Conservation (phyloP, 257 asterid genomes). For the Solanum piurae region DNA sequence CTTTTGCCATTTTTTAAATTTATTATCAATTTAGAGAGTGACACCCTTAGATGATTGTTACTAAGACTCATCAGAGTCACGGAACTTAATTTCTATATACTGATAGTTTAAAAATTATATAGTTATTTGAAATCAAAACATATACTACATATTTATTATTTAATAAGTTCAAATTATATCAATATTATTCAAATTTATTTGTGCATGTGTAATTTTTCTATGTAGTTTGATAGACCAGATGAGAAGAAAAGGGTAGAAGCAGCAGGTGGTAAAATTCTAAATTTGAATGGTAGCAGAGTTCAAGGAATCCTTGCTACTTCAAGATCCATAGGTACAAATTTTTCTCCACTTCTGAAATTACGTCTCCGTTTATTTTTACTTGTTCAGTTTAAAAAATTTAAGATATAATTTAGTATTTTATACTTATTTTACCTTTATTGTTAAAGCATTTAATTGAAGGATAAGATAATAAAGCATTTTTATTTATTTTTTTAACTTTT, state of each 20-base stretch:
- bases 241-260: conserved; percentile 54
- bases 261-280: conserved; percentile 32
- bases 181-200: neutral
- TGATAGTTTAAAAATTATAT: neutral
- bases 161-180: neutral
- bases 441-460: no score
- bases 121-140: neutral
- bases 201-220: neutral
- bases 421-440: neutral
- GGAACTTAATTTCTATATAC: neutral
- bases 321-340: conserved; percentile 36
- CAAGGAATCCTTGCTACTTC: conserved; percentile 47
- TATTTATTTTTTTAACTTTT: no score
- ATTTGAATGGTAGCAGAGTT: conserved; percentile 42
- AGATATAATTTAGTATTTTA: neutral
- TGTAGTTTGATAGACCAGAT: conserved; percentile 49
- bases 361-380: no score
- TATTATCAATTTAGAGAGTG: no score
- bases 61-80: no score
- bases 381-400: no score
- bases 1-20: neutral
- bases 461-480: accelerated
- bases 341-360: neutral
- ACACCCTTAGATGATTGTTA: neutral
- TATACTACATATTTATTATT: no score